Conservation (phyloP, 2,329 filamentous ascomycete genomes). For the Beauveria caledonica region DNA sequence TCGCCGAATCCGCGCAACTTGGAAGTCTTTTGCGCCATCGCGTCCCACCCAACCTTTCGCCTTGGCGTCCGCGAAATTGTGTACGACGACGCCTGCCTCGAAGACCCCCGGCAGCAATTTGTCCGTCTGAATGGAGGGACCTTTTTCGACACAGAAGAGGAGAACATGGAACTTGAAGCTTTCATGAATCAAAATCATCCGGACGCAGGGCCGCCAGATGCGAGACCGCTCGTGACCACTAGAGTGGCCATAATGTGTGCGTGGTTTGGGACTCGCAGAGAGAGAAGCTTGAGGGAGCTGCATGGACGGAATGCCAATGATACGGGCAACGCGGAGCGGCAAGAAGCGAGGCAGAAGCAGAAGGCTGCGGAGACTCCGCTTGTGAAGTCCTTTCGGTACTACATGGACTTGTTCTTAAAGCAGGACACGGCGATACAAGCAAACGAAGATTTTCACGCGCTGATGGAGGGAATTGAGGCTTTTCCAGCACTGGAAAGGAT, state of each 20-base stretch:
- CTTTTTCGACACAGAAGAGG: too few relatives aligned
- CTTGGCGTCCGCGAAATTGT: conserved; percentile 28
- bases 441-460: conserved; percentile 20
- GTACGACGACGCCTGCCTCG: conserved; percentile 26
- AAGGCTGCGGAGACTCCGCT: not conserved
- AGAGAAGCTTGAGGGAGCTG: not conserved
- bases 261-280: not conserved
- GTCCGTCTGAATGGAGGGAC: not conserved
- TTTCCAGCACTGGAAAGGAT: conserved; percentile 29
- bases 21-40: conserved; percentile 26
- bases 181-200: too few relatives aligned
- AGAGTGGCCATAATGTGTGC: not conserved
- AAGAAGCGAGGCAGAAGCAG: not conserved
- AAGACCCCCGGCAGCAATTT: not conserved
- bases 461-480: conserved; percentile 24
- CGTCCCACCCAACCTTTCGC: conserved; percentile 26
- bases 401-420: not conserved
- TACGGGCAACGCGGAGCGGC: not conserved
- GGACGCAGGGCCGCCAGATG: too few relatives aligned
- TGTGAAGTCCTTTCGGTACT: not conserved
- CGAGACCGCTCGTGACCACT: too few relatives aligned
- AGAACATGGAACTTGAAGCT: too few relatives aligned
- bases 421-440: not conserved
- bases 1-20: conserved; percentile 31
- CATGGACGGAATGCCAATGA: not conserved